Percentiles rank a stretch among this genome's conserved stretches.
Evolutionary conservation across 345 rosid species (phyloP).

Genomic region (Eucalyptus cloeziana): DNA sequence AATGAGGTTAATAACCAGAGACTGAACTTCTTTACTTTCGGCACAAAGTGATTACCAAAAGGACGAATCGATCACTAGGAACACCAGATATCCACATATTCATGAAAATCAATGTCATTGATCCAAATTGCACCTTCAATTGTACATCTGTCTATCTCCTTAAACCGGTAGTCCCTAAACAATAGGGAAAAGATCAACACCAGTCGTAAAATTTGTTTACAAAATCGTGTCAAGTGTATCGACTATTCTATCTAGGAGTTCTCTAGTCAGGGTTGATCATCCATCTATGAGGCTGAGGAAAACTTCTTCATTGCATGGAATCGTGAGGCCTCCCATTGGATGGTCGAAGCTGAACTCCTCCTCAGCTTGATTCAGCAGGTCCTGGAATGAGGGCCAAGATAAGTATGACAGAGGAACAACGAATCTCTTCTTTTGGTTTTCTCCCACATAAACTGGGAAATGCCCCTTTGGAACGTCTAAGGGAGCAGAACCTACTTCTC

Average conservation of each 20-base stretch:
- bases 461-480: slow-evolving; percentile 11
- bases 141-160: not conserved
- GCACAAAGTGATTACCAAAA: not conserved
- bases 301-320: slow-evolving; percentile 18
- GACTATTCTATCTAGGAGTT: not conserved
- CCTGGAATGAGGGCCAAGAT: slow-evolving; percentile 12
- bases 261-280: not conserved
- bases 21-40: not conserved
- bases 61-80: not conserved
- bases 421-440: slow-evolving; percentile 13
- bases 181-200: no score
- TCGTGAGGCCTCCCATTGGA: slow-evolving; percentile 30
- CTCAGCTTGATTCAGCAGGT: slow-evolving; percentile 13
- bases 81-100: not conserved
- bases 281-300: slow-evolving; percentile 1
- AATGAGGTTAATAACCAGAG: not conserved
- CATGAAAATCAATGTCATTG: not conserved
- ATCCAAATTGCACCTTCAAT: not conserved
- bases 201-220: not conserved
- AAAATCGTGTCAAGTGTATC: not conserved
- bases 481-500: not conserved
- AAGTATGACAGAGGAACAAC: slow-evolving; percentile 19
- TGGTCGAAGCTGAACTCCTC: slow-evolving; percentile 22
- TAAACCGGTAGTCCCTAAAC: no score
- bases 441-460: slow-evolving; percentile 25